phyloP scores from a whole-genome alignment of 169 alveolate genomes.

The Cryptosporidium baileyi region DNA sequence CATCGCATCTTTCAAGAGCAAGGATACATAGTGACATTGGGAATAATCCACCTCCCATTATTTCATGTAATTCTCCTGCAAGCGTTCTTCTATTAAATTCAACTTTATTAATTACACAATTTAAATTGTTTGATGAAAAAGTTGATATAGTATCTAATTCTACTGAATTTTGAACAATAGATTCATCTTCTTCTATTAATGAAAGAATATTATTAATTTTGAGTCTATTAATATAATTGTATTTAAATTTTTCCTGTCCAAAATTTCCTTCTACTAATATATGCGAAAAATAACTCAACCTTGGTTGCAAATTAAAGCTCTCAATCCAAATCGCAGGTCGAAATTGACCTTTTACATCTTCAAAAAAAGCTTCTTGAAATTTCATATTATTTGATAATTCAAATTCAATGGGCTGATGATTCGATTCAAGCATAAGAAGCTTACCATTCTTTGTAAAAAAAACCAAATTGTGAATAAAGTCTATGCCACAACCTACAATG shows the following conservation, averaged over 20 bases:
- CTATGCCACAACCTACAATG: constrained; percentile 71
- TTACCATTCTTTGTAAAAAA: constrained; percentile 73
- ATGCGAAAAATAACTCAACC: neutral
- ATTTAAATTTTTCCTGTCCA: constrained; percentile 66
- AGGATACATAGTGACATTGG: constrained; percentile 70
- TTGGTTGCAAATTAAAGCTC: neutral
- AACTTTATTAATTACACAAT: constrained; percentile 37
- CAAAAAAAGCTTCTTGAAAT: neutral
- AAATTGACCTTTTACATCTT: constrained; percentile 34
- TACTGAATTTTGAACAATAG: neutral
- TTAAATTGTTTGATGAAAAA: neutral
- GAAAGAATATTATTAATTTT: neutral
- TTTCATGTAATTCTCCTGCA: constrained; percentile 71
- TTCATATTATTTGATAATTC: neutral
- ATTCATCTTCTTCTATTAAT: constrained; percentile 1
- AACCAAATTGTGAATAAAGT: constrained; percentile 18
- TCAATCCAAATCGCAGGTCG: constrained; percentile 68
- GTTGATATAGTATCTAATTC: neutral
- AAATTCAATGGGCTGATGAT: neutral
- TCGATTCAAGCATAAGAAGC: neutral
- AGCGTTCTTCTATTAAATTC: constrained; percentile 73
- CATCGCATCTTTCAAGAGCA: constrained; percentile 71
- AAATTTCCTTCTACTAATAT: constrained; percentile 68
- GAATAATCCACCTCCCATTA: constrained; percentile 71
- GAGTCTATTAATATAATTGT: constrained; percentile 60